phyloP scores from a whole-genome alignment of 164 flowering plant genomes.

The Aristolochia fimbriata region DNA sequence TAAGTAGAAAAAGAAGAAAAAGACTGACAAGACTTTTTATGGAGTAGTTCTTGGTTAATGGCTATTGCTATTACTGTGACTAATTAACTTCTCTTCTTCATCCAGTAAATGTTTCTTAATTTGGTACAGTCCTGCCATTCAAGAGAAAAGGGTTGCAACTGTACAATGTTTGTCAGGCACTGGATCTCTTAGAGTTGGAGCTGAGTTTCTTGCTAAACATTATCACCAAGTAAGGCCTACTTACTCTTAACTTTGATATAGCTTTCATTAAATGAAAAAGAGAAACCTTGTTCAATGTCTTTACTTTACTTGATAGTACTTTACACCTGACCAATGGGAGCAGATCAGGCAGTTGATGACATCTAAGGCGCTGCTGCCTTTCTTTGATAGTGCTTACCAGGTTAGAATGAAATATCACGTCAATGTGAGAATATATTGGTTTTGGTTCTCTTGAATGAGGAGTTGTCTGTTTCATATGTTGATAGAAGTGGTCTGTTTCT shows the following conservation, averaged over 20 bases:
- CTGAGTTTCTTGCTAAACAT: slow-evolving; percentile 83
- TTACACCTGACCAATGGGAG: slow-evolving; percentile 90
- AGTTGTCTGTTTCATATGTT: not conserved
- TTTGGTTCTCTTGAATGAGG: not conserved
- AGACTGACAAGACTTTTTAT: no score
- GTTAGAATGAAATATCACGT: slow-evolving; percentile 17
- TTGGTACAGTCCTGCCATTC: slow-evolving; percentile 68
- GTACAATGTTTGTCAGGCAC: slow-evolving; percentile 95
- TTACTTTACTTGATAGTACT: no score
- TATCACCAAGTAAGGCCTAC: slow-evolving; percentile 51
- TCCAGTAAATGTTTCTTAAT: not conserved
- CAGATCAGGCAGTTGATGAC: slow-evolving; percentile 84
- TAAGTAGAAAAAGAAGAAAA: no score
- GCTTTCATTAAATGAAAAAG: no score
- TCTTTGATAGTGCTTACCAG: slow-evolving; percentile 99
- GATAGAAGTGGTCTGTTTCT: not conserved
- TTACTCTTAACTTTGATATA: not conserved
- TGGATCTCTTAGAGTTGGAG: slow-evolving; percentile 94
- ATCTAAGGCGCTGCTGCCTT: slow-evolving; percentile 72
- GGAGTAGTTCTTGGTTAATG: no score
- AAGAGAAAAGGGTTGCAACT: slow-evolving; percentile 76
- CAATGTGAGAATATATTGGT: not conserved
- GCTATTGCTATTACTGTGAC: no score
- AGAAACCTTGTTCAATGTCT: not conserved
- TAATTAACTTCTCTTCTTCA: no score